These are phyloP conservation scores for Candida maesae DNA, from an alignment of 805 yeast species.

Conservation along the genomic window DNA sequence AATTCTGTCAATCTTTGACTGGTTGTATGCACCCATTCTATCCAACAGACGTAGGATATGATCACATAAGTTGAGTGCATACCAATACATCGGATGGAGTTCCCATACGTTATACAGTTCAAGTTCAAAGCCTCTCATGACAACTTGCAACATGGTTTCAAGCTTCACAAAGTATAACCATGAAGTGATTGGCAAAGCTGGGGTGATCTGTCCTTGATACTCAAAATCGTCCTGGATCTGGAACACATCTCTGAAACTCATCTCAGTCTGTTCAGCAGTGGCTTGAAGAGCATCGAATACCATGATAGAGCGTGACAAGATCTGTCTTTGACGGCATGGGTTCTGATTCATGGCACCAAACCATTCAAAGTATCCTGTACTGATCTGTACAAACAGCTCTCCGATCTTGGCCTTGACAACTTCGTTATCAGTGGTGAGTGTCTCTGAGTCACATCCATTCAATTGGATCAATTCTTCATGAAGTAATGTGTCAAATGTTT, in stretches of 20 bases:
- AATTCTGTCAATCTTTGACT: constrained; percentile 31
- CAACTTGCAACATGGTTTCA: constrained; percentile 66
- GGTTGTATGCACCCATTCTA: constrained; percentile 31
- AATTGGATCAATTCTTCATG: constrained; percentile 42
- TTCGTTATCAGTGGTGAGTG: constrained; percentile 27
- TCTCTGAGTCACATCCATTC: constrained; percentile 34
- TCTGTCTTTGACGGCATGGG: constrained; percentile 79
- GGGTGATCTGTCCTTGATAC: constrained; percentile 22
- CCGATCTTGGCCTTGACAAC: constrained; percentile 24
- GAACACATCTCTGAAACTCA: constrained; percentile 33
- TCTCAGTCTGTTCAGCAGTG: constrained; percentile 61
- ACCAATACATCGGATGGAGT: constrained; percentile 64
- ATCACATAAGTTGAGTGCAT: constrained; percentile 47
- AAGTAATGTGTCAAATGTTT: constrained; percentile 35
- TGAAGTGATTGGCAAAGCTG: constrained; percentile 64
- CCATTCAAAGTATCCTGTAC: constrained; percentile 43
- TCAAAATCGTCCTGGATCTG: constrained; percentile 30
- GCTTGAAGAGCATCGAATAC: constrained; percentile 83
- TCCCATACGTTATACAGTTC: constrained; percentile 75
- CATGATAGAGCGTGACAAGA: constrained; percentile 50
- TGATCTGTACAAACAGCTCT: constrained; percentile 42
- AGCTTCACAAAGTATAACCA: constrained; percentile 68
- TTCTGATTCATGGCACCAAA: constrained; percentile 53
- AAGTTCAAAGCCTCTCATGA: constrained; percentile 69
- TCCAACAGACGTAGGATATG: constrained; percentile 43